These are phyloP conservation scores for Herpomyces periplanetae DNA, from an alignment of 2,329 filamentous ascomycete species.

Conservation along the genomic window DNA sequence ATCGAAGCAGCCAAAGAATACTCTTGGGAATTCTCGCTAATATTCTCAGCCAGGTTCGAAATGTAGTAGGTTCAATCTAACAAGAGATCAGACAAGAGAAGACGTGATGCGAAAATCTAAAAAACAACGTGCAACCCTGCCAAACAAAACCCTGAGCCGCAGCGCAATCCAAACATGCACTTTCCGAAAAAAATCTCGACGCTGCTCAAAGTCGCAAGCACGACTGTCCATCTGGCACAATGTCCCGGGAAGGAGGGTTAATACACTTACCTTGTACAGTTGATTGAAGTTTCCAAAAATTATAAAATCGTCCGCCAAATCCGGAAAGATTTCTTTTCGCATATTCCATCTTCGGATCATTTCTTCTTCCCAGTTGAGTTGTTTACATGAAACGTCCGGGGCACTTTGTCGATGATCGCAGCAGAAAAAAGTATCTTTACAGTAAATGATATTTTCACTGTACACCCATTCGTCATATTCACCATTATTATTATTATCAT, in stretches of 20 bases:
- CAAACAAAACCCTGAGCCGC: slow-evolving; percentile 1
- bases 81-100: slow-evolving; percentile 2
- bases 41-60: slow-evolving; percentile 78
- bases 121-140: slow-evolving; percentile 1
- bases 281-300: slow-evolving; percentile 97
- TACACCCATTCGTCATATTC: slow-evolving; percentile 58
- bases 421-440: slow-evolving; percentile 81
- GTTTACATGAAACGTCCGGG: slow-evolving; percentile 15
- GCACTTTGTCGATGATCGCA: slow-evolving; percentile 83
- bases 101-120: slow-evolving; percentile 1
- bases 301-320: slow-evolving; percentile 36
- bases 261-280: slow-evolving; percentile 42
- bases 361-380: slow-evolving; percentile 44
- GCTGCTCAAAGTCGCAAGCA: too few relatives aligned
- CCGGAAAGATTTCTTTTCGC: slow-evolving; percentile 65
- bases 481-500: slow-evolving; percentile 27
- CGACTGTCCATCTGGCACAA: too few relatives aligned
- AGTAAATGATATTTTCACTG: slow-evolving; percentile 82
- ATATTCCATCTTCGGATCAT: slow-evolving; percentile 49
- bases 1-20: slow-evolving; percentile 76
- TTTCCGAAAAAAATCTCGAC: too few relatives aligned
- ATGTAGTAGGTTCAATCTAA: slow-evolving; percentile 83
- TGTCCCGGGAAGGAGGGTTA: too few relatives aligned
- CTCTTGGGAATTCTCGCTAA: slow-evolving; percentile 48
- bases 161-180: too few relatives aligned